These are phyloP conservation scores for Eucalyptus cloeziana DNA, from an alignment of 345 rosid genomes.

Conservation along the genomic window DNA sequence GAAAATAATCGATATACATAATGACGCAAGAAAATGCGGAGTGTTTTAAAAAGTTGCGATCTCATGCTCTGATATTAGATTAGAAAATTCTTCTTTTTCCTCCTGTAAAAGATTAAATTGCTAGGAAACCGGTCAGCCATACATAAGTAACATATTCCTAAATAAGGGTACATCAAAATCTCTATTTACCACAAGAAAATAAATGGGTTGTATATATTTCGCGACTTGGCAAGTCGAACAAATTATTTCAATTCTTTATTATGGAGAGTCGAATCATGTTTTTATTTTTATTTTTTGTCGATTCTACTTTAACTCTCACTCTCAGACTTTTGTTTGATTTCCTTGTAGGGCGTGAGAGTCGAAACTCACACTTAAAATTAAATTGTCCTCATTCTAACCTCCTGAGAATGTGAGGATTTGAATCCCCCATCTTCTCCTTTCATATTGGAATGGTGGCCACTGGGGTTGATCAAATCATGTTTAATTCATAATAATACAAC, in stretches of 20 bases:
- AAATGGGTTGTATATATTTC: neutral
- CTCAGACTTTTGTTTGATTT: too few relatives aligned
- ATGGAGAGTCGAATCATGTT: neutral
- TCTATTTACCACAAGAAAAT: too few relatives aligned
- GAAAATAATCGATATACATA: neutral
- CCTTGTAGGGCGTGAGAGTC: too few relatives aligned
- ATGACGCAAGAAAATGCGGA: rapidly evolving
- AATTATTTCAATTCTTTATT: neutral
- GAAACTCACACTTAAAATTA: too few relatives aligned
- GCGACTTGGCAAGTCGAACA: neutral
- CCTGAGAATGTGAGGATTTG: too few relatives aligned
- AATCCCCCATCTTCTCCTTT: too few relatives aligned
- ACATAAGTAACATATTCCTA: neutral
- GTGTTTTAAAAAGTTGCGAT: neutral
- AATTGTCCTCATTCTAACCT: too few relatives aligned
- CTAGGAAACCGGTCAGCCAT: neutral
- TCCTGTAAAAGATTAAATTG: neutral
- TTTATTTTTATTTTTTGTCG: too few relatives aligned
- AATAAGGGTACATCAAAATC: neutral
- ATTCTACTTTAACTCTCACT: too few relatives aligned
- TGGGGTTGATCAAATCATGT: neutral
- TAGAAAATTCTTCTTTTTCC: too few relatives aligned
- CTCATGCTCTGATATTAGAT: neutral
- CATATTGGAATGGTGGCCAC: too few relatives aligned
- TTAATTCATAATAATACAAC: neutral